Conservation (phyloP, 306 rosid species). For the Vigna angularis region DNA sequence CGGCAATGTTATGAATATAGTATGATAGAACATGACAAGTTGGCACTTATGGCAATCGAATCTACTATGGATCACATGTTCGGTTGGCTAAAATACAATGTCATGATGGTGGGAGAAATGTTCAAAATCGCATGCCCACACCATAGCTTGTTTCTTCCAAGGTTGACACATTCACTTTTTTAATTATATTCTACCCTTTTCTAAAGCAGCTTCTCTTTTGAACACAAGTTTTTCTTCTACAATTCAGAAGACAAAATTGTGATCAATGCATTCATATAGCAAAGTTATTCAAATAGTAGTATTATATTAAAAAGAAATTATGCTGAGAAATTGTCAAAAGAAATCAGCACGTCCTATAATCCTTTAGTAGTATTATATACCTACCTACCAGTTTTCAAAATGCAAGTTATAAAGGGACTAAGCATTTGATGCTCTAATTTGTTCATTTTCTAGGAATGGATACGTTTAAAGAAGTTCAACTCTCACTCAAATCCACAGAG, state of each 20-base stretch:
- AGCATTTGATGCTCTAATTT: slow-evolving; percentile 5
- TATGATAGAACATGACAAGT: slow-evolving; percentile 12
- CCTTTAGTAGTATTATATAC: not conserved
- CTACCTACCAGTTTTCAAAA: not conserved
- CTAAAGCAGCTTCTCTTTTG: not conserved
- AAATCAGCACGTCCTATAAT: not conserved
- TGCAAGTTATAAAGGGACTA: not conserved
- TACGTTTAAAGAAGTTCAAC: not conserved
- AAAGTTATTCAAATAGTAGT: not conserved
- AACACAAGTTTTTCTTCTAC: not conserved
- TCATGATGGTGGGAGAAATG: slow-evolving; percentile 20
- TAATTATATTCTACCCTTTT: slow-evolving; percentile 23
- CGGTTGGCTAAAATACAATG: slow-evolving; percentile 10
- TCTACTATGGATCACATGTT: slow-evolving; percentile 39
- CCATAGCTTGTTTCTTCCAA: slow-evolving; percentile 23
- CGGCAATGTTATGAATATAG: not conserved
- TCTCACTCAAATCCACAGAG: not conserved
- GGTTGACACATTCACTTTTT: slow-evolving; percentile 28
- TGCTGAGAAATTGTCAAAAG: not conserved
- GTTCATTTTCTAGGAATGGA: not conserved
- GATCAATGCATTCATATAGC: not conserved
- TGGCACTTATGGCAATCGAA: slow-evolving; percentile 27
- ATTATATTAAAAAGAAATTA: not conserved
- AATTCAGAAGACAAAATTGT: not conserved
- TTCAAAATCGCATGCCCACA: slow-evolving; percentile 38